phyloP scores from a whole-genome alignment of 495 filamentous ascomycete species.

The Penicillium cosmopolitanum region DNA sequence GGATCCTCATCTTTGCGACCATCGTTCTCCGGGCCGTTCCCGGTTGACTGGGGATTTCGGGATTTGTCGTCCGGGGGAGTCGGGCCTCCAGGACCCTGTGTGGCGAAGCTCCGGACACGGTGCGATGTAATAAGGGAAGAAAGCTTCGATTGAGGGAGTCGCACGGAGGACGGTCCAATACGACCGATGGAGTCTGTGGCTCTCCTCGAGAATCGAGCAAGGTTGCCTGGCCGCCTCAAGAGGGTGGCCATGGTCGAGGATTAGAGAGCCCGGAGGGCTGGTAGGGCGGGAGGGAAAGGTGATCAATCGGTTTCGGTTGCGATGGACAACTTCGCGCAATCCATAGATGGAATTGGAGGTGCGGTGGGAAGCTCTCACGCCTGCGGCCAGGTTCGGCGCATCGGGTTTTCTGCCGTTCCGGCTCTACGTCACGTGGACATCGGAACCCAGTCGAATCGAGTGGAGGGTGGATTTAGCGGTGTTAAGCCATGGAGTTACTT shows the following conservation, averaged over 20 bases:
- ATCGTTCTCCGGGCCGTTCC: slow-evolving; percentile 30
- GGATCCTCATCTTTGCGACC: slow-evolving; percentile 39
- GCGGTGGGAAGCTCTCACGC: slow-evolving; percentile 29
- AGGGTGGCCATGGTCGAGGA: slow-evolving; percentile 65
- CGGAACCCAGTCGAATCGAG: slow-evolving; percentile 17
- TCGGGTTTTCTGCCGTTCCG: slow-evolving; percentile 32
- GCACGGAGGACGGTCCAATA: slow-evolving; percentile 42
- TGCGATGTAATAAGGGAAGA: slow-evolving; percentile 51
- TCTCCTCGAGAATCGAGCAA: slow-evolving; percentile 63
- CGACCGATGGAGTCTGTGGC: slow-evolving; percentile 51
- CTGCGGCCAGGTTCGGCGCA: slow-evolving; percentile 32
- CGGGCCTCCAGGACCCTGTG: slow-evolving; percentile 48
- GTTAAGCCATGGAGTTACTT: slow-evolving; percentile 1
- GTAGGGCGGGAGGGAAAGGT: slow-evolving; percentile 25
- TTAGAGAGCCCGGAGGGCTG: slow-evolving; percentile 42
- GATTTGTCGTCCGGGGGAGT: slow-evolving; percentile 49
- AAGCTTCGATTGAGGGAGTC: slow-evolving; percentile 40
- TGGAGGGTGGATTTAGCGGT: slow-evolving; percentile 9
- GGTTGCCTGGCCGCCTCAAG: slow-evolving; percentile 65
- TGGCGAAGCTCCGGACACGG: slow-evolving; percentile 59
- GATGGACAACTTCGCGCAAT: slow-evolving; percentile 29
- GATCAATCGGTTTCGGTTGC: slow-evolving; percentile 30
- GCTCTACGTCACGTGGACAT: slow-evolving; percentile 24
- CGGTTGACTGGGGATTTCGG: slow-evolving; percentile 28
- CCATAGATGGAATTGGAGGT: slow-evolving; percentile 29